These are phyloP conservation scores for Cardamine resedifolia DNA, from an alignment of 345 rosid genomes.

Conservation along the genomic window DNA sequence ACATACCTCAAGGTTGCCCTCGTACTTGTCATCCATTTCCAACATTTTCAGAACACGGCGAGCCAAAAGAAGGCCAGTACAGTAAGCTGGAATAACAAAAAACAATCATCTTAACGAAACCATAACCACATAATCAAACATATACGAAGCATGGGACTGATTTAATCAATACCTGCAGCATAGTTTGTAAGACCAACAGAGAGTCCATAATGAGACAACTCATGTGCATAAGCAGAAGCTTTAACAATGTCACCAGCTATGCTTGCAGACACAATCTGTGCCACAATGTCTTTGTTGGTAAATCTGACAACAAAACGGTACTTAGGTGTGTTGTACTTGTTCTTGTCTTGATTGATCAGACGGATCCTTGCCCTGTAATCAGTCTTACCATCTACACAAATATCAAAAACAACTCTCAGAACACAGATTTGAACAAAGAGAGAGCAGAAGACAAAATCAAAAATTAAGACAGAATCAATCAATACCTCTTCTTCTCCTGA, in stretches of 20 bases:
- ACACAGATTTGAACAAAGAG: neutral
- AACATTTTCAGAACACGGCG: conserved; percentile 33
- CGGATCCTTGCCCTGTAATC: conserved; percentile 77
- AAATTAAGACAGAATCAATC: neutral
- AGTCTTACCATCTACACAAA: conserved; percentile 67
- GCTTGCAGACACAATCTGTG: conserved; percentile 32
- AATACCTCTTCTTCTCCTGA: conserved; percentile 31
- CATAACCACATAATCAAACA: neutral
- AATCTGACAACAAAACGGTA: conserved; percentile 66
- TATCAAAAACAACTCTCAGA: neutral
- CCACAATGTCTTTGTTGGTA: conserved; percentile 33
- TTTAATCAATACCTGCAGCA: conserved; percentile 22
- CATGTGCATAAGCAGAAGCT: conserved; percentile 34
- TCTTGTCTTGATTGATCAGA: conserved; percentile 32
- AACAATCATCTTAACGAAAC: neutral
- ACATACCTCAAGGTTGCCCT: conserved; percentile 24
- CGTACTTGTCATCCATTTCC: conserved; percentile 36
- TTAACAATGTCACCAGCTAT: conserved; percentile 32
- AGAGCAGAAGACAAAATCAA: neutral
- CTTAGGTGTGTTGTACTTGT: conserved; percentile 34
- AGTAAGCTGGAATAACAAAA: conserved; percentile 4
- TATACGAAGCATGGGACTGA: neutral
- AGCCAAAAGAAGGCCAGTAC: conserved; percentile 32
- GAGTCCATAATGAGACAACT: conserved; percentile 26
- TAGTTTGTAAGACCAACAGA: conserved; percentile 26